Evolutionary conservation across 192 early-diverging fungal species (phyloP), one percentile per base, ranked within the genome.

Genomic region (Podochytrium sp.): DNA sequence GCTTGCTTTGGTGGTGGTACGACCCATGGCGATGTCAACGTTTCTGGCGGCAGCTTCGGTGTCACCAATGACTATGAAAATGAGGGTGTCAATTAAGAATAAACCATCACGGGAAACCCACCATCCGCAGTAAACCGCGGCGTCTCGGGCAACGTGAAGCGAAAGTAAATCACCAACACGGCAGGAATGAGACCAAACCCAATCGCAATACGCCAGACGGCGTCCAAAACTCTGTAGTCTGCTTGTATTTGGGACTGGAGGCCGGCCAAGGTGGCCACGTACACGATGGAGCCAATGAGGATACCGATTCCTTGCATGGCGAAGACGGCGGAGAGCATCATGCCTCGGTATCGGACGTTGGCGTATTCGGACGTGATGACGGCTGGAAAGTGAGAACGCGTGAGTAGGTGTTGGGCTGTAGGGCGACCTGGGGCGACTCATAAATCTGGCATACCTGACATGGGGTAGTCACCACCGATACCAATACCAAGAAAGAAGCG

Each of bases 261-360:
- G 73, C 85, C 90, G 32, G 90, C 86, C 16, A 93, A 83, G 51
- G 89, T 81, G 52, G 91, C 80, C 20, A 94, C 74, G 41, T 90
- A 87, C 59, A 96, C 91, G 40, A 95, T 75, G 40, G 91, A 85
- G 29, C 93, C 94, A 29, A 91, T 55, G 1, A 98, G 79, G 67
- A 92, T 93, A 68, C 96, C 96, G 68, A 98, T 88, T 37, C 95
- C 95, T 77, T 96, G 95, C 92, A 94, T 95, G 51, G 94, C 91
- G 80, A 96, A 98, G 34, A 96, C 96, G 71, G 83, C 80, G 61
- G 85, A 87, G 64, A 97, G 92, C 87, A 98, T 90, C 76, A 89
- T 91, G 63, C 96, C 96, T 49, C 96, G 90, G 78, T 90, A 87
- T 47, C 88, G 82, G 62, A 90, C 84, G 50, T 90, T 84, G 50